Conservation (phyloP, 2,329 filamentous ascomycete genomes). For the Colletotrichum spaethianum region DNA sequence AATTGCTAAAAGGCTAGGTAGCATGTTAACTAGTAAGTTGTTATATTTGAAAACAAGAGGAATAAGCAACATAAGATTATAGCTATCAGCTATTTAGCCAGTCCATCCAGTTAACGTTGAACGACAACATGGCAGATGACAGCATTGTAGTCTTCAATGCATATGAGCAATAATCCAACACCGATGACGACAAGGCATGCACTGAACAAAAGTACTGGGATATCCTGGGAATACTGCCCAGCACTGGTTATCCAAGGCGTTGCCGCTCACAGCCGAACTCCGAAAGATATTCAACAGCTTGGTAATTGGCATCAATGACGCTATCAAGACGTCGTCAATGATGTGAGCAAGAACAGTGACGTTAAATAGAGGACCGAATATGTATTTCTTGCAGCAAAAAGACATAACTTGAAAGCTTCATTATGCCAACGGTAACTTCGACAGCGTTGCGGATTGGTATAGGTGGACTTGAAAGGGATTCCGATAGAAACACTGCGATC, state of each 20-base stretch:
- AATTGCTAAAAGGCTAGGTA: too few relatives aligned
- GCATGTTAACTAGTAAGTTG: too few relatives aligned
- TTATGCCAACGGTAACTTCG: too few relatives aligned
- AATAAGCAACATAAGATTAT: too few relatives aligned
- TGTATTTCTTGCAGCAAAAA: too few relatives aligned
- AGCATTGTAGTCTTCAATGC: slow-evolving; percentile 49
- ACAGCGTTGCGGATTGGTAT: too few relatives aligned
- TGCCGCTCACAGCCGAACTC: slow-evolving; percentile 45
- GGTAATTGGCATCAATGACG: slow-evolving; percentile 46
- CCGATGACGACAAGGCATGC: slow-evolving; percentile 37
- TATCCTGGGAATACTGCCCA: slow-evolving; percentile 1
- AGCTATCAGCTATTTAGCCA: too few relatives aligned
- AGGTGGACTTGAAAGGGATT: slow-evolving; percentile 46
- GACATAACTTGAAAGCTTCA: too few relatives aligned
- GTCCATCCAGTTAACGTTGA: slow-evolving; percentile 32
- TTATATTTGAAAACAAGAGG: too few relatives aligned
- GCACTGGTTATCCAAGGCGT: neutral
- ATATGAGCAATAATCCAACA: slow-evolving; percentile 53
- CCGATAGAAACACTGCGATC: slow-evolving; percentile 50
- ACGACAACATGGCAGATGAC: slow-evolving; percentile 48
- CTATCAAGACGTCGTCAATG: slow-evolving; percentile 48
- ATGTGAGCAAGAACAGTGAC: slow-evolving; percentile 35
- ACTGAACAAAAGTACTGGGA: slow-evolving; percentile 41
- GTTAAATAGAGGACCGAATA: slow-evolving; percentile 14
- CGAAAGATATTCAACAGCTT: slow-evolving; percentile 49